These are phyloP conservation scores for Fusarium nisikadoi DNA, from an alignment of 2,329 filamentous ascomycete genomes.

Conservation along the genomic window DNA sequence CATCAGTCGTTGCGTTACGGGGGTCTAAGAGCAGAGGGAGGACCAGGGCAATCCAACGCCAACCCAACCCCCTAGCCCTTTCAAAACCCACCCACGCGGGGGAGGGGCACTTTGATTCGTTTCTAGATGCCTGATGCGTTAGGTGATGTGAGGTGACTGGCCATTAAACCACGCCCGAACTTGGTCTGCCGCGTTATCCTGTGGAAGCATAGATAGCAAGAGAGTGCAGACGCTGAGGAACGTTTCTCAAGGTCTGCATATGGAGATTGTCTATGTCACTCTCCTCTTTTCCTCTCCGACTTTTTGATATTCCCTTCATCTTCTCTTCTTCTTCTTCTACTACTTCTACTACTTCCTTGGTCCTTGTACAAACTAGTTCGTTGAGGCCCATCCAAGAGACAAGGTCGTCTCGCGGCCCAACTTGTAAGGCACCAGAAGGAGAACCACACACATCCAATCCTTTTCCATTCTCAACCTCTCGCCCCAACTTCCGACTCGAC, in stretches of 20 bases:
- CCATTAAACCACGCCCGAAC: constrained; percentile 38
- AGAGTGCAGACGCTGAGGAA: constrained; percentile 25
- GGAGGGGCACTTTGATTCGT: constrained; percentile 43
- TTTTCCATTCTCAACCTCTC: constrained; percentile 34
- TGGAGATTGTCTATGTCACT: constrained; percentile 1
- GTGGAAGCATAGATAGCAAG: constrained; percentile 16
- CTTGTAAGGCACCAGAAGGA: constrained; percentile 38
- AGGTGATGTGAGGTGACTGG: constrained; percentile 40
- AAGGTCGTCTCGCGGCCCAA: constrained; percentile 41
- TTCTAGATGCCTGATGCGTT: constrained; percentile 40
- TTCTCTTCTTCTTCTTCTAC: not conserved
- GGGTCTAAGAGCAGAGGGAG: not conserved
- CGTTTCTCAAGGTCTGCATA: constrained; percentile 13
- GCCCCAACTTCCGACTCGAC: constrained; percentile 29
- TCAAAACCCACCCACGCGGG: constrained; percentile 40
- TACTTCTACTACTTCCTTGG: not conserved
- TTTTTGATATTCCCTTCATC: not conserved
- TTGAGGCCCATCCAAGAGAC: constrained; percentile 11
- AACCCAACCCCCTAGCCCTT: constrained; percentile 24
- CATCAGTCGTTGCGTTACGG: constrained; percentile 17
- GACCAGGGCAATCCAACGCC: not conserved
- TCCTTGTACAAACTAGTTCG: constrained; percentile 5
- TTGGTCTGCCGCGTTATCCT: constrained; percentile 42
- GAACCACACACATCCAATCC: constrained; percentile 21
- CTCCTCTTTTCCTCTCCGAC: constrained; percentile 11